Evolutionary conservation across 352 stramenopile species (phyloP).

Genomic region (Blastocystis sp.): DNA sequence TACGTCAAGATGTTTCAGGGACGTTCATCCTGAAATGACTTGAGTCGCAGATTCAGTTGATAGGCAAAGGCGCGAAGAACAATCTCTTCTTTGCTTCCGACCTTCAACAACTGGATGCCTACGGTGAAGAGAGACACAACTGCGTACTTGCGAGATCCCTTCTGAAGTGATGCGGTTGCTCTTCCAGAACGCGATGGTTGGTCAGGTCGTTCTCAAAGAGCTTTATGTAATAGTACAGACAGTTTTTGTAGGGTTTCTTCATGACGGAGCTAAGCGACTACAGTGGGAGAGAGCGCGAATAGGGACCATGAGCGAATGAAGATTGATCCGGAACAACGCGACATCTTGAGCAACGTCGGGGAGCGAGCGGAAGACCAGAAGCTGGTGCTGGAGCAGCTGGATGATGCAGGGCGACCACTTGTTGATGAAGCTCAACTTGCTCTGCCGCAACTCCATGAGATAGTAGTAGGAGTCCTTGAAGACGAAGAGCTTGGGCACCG

Average conservation of each 20-base stretch:
- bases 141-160: not conserved
- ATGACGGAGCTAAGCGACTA: not conserved
- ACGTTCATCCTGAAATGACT: not conserved
- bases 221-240: conserved; percentile 27
- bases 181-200: conserved; percentile 39
- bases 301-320: conserved; percentile 22
- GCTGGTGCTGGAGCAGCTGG: not conserved
- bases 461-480: conserved; percentile 18
- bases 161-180: not conserved
- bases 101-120: conserved; percentile 20
- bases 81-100: conserved; percentile 37
- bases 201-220: conserved; percentile 40
- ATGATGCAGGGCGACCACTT: not conserved
- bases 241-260: conserved; percentile 37
- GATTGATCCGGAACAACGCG: not conserved
- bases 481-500: conserved; percentile 27
- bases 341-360: not conserved
- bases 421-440: conserved; percentile 33
- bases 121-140: not conserved
- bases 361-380: not conserved
- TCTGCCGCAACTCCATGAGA: not conserved
- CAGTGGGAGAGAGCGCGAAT: not conserved
- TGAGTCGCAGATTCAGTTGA: conserved; percentile 29
- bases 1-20: no score
- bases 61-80: conserved; percentile 29